These are phyloP conservation scores for Fragaria iinumae DNA, from an alignment of 306 rosid genomes.

Conservation along the genomic window DNA sequence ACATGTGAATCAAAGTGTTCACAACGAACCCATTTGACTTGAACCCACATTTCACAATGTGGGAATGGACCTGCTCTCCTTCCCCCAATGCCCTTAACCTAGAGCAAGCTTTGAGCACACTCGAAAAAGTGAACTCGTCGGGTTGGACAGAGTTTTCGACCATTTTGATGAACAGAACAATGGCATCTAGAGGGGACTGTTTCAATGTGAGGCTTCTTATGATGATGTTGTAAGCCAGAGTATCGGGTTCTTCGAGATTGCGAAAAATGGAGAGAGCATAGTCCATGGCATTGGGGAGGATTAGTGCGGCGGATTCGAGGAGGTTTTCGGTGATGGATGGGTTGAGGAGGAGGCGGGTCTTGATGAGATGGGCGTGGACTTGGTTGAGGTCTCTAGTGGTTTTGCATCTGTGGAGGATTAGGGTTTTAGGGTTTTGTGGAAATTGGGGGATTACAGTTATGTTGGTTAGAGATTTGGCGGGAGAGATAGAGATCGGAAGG, in stretches of 20 bases:
- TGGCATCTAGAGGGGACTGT: constrained; percentile 40
- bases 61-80: constrained; percentile 52
- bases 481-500: constrained; percentile 12
- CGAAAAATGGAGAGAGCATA: constrained; percentile 53
- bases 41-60: constrained; percentile 44
- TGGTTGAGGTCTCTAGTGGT: constrained; percentile 47
- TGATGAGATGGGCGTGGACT: constrained; percentile 64
- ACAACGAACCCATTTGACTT: constrained; percentile 32
- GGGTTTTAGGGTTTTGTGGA: constrained; percentile 52
- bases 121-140: constrained; percentile 44
- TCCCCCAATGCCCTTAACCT: constrained; percentile 32
- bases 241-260: constrained; percentile 30
- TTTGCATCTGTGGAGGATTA: constrained; percentile 49
- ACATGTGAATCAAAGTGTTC: constrained; percentile 55
- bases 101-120: constrained; percentile 58
- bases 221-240: constrained; percentile 47
- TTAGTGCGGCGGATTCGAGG: constrained; percentile 57
- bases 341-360: constrained; percentile 52
- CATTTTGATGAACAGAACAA: constrained; percentile 51
- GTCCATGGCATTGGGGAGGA: constrained; percentile 47
- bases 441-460: constrained; percentile 34
- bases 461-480: constrained; percentile 32
- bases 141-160: constrained; percentile 29
- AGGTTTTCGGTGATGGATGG: constrained; percentile 42
- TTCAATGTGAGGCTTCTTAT: constrained; percentile 44